These are phyloP conservation scores for Rhizopus stolonifer DNA, from an alignment of 371 early-diverging fungal species.

Conservation along the genomic window DNA sequence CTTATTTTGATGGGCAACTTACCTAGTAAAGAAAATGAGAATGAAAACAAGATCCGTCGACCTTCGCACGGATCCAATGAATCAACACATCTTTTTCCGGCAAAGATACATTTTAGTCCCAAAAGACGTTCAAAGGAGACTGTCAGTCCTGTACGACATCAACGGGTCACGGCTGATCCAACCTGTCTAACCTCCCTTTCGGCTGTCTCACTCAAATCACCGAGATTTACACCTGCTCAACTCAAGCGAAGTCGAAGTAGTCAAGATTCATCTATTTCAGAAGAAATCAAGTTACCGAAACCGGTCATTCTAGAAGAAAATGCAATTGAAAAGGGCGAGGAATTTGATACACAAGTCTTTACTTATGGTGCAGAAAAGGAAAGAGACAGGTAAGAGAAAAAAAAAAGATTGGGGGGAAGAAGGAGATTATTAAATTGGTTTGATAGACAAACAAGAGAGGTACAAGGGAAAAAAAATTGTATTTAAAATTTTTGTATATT, in stretches of 20 bases:
- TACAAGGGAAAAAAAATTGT: background rate
- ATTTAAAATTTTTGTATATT: too few relatives aligned
- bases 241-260: background rate
- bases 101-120: too few relatives aligned
- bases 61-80: too few relatives aligned
- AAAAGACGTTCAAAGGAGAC: too few relatives aligned
- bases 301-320: too few relatives aligned
- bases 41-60: background rate
- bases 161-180: slow-evolving; percentile 20
- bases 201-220: background rate
- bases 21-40: slow-evolving; percentile 20
- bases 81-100: too few relatives aligned
- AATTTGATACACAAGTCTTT: slow-evolving; percentile 12
- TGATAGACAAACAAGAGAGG: slow-evolving; percentile 32
- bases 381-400: slow-evolving; percentile 25
- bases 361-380: slow-evolving; percentile 29
- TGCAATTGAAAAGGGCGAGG: too few relatives aligned
- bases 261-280: slow-evolving; percentile 8
- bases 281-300: slow-evolving; percentile 9
- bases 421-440: slow-evolving; percentile 2
- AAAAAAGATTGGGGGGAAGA: slow-evolving; percentile 3
- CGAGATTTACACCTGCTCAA: too few relatives aligned
- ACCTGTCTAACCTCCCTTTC: slow-evolving; percentile 15
- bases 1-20: slow-evolving; percentile 19
- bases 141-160: slow-evolving; percentile 19